phyloP scores from a whole-genome alignment of 106 monocot genomes.

The Xerophyta viscosa region DNA sequence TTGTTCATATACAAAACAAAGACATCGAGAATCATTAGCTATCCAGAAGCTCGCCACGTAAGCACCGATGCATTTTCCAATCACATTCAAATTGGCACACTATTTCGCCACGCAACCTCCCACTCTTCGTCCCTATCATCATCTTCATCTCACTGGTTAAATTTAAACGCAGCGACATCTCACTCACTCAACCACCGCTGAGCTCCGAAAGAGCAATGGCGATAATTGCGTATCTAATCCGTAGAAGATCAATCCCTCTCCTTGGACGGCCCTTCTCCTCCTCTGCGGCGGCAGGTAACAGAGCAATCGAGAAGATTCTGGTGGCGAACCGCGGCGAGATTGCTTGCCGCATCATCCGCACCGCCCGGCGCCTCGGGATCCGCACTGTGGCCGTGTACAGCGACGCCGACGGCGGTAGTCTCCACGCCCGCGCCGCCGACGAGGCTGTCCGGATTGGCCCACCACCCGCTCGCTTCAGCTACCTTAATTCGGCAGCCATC shows the following conservation, averaged over 20 bases:
- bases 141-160: no score
- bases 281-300: not conserved
- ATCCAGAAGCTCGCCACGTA: no score
- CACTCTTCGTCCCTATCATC: no score
- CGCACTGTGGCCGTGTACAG: constrained; percentile 95
- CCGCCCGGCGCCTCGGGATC: constrained; percentile 70
- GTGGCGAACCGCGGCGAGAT: constrained; percentile 98
- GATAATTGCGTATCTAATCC: constrained; percentile 25
- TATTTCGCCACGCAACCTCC: no score
- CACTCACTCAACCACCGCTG: not conserved
- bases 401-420: constrained; percentile 64
- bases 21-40: no score
- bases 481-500: constrained; percentile 68
- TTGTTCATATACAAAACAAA: no score
- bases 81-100: no score
- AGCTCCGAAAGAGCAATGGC: constrained; percentile 12
- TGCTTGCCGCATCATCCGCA: constrained; percentile 81
- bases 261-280: constrained; percentile 10
- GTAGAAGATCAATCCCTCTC: constrained; percentile 6
- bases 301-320: constrained; percentile 81
- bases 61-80: no score
- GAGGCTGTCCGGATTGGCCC: constrained; percentile 88
- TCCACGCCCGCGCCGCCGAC: constrained; percentile 73
- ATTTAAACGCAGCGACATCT: not conserved
- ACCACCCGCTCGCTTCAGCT: constrained; percentile 73